These are phyloP conservation scores for Verticillium longisporum DNA, from an alignment of 2,329 filamentous ascomycete species.

Conservation along the genomic window DNA sequence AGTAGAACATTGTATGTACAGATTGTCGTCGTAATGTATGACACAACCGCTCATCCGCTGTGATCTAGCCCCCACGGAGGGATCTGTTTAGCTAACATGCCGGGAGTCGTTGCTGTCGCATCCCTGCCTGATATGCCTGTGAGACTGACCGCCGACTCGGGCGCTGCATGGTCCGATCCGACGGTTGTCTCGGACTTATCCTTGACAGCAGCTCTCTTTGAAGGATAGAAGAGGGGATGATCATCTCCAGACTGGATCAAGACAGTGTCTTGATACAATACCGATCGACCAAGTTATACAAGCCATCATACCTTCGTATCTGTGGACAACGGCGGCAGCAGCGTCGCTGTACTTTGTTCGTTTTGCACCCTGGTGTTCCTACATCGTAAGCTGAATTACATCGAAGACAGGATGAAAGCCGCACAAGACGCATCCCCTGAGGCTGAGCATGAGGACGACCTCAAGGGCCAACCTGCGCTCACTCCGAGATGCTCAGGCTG, in stretches of 20 bases:
- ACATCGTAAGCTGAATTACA: no score
- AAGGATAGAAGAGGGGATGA: no score
- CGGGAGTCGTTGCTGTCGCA: background rate
- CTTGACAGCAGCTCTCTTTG: no score
- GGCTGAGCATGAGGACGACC: conserved; percentile 6
- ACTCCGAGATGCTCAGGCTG: conserved; percentile 8
- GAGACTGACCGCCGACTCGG: background rate
- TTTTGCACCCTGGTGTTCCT: background rate
- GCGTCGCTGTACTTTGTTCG: background rate
- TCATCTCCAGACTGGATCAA: no score
- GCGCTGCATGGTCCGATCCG: background rate
- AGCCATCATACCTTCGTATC: no score
- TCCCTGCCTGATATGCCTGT: background rate
- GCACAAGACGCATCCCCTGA: background rate
- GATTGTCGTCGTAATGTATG: background rate
- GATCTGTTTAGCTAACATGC: background rate
- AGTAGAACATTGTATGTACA: background rate
- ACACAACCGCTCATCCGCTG: background rate
- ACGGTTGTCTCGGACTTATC: background rate
- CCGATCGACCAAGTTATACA: no score
- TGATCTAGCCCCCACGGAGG: background rate
- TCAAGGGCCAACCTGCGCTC: conserved; percentile 6
- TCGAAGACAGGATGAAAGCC: background rate
- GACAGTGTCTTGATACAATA: no score
- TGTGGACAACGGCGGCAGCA: no score